Conservation (phyloP, 2,329 filamentous ascomycete genomes). For the Mollisia scopiformis region DNA sequence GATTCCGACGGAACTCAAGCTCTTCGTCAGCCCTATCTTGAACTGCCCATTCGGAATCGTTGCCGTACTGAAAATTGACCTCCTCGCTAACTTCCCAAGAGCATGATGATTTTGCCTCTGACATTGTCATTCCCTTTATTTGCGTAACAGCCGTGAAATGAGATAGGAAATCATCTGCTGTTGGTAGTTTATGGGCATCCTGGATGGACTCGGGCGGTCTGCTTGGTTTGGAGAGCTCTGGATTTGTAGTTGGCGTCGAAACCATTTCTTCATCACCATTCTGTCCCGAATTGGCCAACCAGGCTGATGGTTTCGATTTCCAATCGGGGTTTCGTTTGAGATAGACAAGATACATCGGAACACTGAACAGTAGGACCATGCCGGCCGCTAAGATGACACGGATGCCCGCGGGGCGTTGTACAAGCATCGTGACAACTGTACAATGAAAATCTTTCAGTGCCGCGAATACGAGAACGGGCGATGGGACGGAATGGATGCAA, state of each 20-base stretch:
- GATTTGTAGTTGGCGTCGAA: background rate
- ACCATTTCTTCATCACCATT: background rate
- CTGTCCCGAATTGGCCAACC: background rate
- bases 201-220: background rate
- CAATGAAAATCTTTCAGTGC: background rate
- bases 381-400: background rate
- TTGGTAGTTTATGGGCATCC: conserved; percentile 8
- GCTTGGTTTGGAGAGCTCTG: background rate
- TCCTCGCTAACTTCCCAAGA: conserved; percentile 2
- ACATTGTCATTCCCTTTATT: background rate
- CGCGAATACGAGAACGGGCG: background rate
- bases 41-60: conserved; percentile 4
- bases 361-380: background rate
- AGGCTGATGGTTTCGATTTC: background rate
- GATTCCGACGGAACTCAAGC: conserved; percentile 1
- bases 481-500: background rate
- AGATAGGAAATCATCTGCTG: conserved; percentile 8
- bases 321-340: background rate
- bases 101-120: conserved; percentile 11
- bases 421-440: background rate
- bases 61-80: conserved; percentile 12
- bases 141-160: conserved; percentile 11
- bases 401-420: background rate
- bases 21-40: conserved; percentile 10
- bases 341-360: background rate